A percentile compares a stretch with the other conserved stretches of the same genome.
Conservation (phyloP, 345 rosid species). For the Hibiscus mutabilis region DNA sequence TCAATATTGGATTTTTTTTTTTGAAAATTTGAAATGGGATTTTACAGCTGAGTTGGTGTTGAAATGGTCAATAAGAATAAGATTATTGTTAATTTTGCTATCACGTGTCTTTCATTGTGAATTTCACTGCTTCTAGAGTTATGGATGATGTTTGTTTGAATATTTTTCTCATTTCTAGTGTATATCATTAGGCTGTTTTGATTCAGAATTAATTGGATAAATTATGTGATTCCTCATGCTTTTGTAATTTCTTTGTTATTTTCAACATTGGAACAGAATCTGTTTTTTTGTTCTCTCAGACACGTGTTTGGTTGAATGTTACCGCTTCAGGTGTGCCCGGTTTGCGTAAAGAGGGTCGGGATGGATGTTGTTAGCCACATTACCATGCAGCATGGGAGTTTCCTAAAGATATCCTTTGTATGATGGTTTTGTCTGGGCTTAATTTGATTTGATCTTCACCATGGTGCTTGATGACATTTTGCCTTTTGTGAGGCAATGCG, state of each 20-base stretch:
- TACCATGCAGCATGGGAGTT: conserved; percentile 58
- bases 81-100: neutral
- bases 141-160: neutral
- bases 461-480: neutral
- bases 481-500: neutral
- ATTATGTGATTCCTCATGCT: neutral
- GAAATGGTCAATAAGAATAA: neutral
- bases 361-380: conserved; percentile 65
- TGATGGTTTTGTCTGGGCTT: neutral
- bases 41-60: neutral
- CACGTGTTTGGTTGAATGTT: conserved; percentile 17
- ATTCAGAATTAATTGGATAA: neutral
- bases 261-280: neutral
- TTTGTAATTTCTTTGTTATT: neutral
- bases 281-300: neutral
- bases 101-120: neutral
- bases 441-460: neutral
- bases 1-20: neutral
- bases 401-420: conserved; percentile 69
- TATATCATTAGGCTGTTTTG: neutral
- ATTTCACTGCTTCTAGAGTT: neutral
- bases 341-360: conserved; percentile 66
- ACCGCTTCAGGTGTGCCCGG: conserved; percentile 59
- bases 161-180: neutral
- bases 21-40: neutral